Evolutionary conservation across 2,329 filamentous ascomycete genomes (phyloP).

Genomic region (Botrytis fabae): DNA sequence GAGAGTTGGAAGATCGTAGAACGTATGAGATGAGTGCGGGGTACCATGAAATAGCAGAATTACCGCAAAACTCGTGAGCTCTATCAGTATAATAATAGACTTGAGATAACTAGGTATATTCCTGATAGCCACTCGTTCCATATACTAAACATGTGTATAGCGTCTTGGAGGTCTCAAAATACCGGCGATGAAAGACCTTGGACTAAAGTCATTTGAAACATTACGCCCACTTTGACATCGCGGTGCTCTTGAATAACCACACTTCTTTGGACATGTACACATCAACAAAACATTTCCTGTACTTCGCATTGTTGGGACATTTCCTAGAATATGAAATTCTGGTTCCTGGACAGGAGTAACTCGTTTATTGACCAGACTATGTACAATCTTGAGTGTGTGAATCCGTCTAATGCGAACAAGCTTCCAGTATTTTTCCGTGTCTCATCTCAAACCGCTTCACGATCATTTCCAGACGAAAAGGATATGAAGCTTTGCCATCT

Average conservation of each 20-base stretch:
- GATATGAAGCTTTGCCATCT: not conserved
- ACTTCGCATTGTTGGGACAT: not conserved
- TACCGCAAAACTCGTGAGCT: conserved; percentile 3
- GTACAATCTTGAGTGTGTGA: not conserved
- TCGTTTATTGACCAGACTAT: not conserved
- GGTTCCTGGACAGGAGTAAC: not conserved
- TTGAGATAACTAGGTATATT: not conserved
- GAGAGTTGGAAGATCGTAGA: not conserved
- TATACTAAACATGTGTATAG: not conserved
- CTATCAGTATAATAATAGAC: not conserved
- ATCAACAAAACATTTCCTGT: too few relatives aligned
- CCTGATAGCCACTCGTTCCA: not conserved
- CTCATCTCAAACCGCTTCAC: not conserved
- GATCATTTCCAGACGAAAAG: not conserved
- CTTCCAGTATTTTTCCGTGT: too few relatives aligned
- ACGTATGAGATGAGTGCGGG: conserved; percentile 14
- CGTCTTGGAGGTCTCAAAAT: not conserved
- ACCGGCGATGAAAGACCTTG: not conserved
- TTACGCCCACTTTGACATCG: not conserved
- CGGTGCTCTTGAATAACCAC: not conserved
- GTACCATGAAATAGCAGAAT: not conserved
- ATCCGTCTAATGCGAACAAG: not conserved
- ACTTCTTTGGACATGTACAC: not conserved
- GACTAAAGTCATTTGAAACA: not conserved
- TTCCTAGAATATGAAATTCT: not conserved